A percentile compares a stretch with the other conserved stretches of the same genome.
These are phyloP conservation scores for Hygrophila difformis DNA, from an alignment of 257 asterid genomes.

Conservation along the genomic window DNA sequence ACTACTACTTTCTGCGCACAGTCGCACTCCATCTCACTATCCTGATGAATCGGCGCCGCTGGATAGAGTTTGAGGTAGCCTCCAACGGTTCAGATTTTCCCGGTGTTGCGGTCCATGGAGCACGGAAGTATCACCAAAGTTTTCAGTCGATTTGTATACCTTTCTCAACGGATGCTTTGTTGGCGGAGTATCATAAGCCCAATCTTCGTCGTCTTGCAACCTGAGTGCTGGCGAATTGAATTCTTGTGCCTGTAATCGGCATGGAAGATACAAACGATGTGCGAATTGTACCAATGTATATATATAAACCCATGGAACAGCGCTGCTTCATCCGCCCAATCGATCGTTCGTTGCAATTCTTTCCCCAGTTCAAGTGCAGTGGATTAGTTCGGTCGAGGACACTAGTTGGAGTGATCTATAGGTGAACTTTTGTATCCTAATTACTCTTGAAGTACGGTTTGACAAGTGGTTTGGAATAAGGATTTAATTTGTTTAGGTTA, in stretches of 20 bases:
- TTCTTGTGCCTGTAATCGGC: neutral
- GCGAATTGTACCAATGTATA: neutral
- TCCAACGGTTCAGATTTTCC: no score
- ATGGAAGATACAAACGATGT: conserved; percentile 13
- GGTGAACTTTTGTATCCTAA: neutral
- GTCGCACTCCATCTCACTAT: no score
- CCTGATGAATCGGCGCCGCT: no score
- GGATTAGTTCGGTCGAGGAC: neutral
- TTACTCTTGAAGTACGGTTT: no score
- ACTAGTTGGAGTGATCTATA: neutral
- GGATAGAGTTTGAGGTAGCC: no score
- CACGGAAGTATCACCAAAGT: no score
- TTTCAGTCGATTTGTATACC: neutral
- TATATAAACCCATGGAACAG: neutral
- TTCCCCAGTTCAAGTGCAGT: neutral
- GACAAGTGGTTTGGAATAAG: neutral
- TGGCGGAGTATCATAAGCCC: conserved; percentile 19
- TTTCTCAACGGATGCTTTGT: conserved; percentile 13
- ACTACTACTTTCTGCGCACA: no score
- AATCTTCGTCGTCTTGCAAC: conserved; percentile 1
- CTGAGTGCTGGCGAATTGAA: conserved; percentile 1
- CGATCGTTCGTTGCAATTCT: neutral
- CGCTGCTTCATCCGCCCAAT: neutral
- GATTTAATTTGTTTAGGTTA: neutral
- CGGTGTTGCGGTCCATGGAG: no score